Conservation (phyloP, 441 rosid genomes). For the Eruca vesicaria region DNA sequence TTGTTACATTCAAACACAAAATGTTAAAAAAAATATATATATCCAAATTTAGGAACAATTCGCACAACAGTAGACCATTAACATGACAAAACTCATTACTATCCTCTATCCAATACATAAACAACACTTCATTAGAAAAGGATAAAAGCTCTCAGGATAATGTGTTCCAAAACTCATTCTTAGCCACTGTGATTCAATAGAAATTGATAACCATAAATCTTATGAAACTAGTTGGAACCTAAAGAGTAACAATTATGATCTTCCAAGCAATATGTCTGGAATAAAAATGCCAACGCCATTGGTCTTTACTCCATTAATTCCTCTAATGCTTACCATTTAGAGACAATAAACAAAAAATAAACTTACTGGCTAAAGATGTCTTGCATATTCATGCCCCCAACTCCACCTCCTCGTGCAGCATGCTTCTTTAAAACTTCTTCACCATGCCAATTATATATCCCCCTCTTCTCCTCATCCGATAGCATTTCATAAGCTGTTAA, state of each 20-base stretch:
- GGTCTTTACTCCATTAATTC: neutral
- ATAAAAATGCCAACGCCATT: neutral
- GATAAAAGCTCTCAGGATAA: neutral
- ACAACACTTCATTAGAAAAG: neutral
- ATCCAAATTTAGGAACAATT: neutral
- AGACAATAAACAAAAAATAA: neutral
- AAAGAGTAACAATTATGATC: no score
- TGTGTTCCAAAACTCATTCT: no score
- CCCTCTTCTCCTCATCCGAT: constrained; percentile 79
- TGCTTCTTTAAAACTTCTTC: constrained; percentile 93
- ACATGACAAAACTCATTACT: neutral
- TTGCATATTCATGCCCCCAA: constrained; percentile 51
- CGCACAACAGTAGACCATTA: neutral
- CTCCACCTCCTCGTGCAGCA: constrained; percentile 53
- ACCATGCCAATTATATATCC: constrained; percentile 79
- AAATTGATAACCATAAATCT: no score
- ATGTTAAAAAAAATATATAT: neutral
- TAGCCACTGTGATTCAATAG: neutral
- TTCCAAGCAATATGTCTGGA: no score
- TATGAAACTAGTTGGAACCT: neutral
- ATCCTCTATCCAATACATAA: neutral
- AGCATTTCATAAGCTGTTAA: constrained; percentile 88
- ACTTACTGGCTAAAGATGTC: constrained; percentile 67
- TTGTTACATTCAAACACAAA: neutral
- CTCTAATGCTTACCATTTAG: neutral